These are phyloP conservation scores for Cylindricascospora bacillispora DNA, from an alignment of 1,139 yeast species.

Conservation along the genomic window DNA sequence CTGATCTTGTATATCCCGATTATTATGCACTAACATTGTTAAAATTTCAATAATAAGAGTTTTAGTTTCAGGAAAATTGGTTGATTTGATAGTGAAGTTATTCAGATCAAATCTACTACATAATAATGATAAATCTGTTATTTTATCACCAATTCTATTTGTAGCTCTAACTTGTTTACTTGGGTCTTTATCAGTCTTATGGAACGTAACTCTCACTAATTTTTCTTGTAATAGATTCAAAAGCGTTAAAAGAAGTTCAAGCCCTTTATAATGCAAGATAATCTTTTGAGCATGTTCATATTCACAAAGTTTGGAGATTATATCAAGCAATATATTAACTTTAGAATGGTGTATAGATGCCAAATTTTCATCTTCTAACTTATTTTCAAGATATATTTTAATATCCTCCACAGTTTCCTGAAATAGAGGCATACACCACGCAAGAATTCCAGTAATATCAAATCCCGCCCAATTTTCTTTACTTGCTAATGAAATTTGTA, in stretches of 20 bases:
- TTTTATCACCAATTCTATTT: constrained; percentile 21
- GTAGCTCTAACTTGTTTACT: constrained; percentile 17
- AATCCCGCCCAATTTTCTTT: constrained; percentile 41
- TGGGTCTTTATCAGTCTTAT: constrained; percentile 21
- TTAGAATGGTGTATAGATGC: constrained; percentile 12
- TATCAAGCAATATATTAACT: constrained; percentile 31
- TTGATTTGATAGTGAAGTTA: constrained; percentile 18
- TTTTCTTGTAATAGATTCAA: constrained; percentile 39
- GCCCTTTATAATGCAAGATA: constrained; percentile 37
- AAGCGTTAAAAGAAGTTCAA: constrained; percentile 34
- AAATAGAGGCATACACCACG: constrained; percentile 41
- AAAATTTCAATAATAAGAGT: constrained; percentile 49
- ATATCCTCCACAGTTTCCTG: constrained; percentile 14
- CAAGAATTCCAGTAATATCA: constrained; percentile 37
- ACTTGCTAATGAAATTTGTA: constrained; percentile 37
- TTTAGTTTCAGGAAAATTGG: constrained; percentile 47
- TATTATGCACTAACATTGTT: constrained; percentile 40
- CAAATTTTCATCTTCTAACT: constrained; percentile 8
- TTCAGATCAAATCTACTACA: constrained; percentile 12
- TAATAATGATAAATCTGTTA: constrained; percentile 9
- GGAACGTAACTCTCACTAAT: constrained; percentile 26
- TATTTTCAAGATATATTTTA: constrained; percentile 16
- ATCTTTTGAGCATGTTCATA: constrained; percentile 41
- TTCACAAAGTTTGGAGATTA: constrained; percentile 39
- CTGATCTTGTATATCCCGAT: constrained; percentile 49